phyloP scores from a whole-genome alignment of 192 early-diverging fungal species.

The Backusella circina region DNA sequence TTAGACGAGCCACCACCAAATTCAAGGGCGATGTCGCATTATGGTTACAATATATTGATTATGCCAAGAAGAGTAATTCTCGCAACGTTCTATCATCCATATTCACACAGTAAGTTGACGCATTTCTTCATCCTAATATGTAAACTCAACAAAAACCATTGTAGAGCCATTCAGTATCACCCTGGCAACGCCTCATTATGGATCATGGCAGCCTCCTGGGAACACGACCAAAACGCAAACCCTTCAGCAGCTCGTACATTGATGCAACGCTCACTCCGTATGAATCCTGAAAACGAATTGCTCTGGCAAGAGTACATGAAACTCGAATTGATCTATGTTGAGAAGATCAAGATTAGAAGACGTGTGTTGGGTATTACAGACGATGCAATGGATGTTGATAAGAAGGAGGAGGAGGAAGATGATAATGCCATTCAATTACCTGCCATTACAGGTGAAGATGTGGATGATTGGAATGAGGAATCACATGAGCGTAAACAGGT shows the following conservation, averaged over 20 bases:
- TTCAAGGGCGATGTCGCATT: constrained; percentile 76
- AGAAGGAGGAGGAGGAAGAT: constrained; percentile 25
- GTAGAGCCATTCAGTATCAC: constrained; percentile 80
- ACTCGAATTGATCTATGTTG: constrained; percentile 85
- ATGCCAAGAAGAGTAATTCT: constrained; percentile 53
- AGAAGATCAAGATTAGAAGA: constrained; percentile 80
- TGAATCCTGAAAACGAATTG: constrained; percentile 65
- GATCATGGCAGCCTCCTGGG: constrained; percentile 88
- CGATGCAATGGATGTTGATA: constrained; percentile 27
- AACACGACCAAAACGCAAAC: constrained; percentile 83
- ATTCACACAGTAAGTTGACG: constrained; percentile 59
- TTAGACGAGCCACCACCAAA: constrained; percentile 70
- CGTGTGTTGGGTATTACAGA: constrained; percentile 70
- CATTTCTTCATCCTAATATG: neutral
- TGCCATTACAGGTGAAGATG: constrained; percentile 52
- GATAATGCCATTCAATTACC: constrained; percentile 54
- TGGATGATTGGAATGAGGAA: constrained; percentile 39
- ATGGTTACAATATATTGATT: constrained; percentile 94
- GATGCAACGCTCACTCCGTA: constrained; percentile 80
- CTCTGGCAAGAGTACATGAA: constrained; percentile 95
- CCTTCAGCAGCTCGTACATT: constrained; percentile 78
- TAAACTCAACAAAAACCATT: neutral
- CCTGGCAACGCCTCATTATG: constrained; percentile 81
- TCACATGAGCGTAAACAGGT: constrained; percentile 34
- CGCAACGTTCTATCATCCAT: constrained; percentile 63